phyloP scores from a whole-genome alignment of 345 rosid species.

The Syzygium aromaticum region DNA sequence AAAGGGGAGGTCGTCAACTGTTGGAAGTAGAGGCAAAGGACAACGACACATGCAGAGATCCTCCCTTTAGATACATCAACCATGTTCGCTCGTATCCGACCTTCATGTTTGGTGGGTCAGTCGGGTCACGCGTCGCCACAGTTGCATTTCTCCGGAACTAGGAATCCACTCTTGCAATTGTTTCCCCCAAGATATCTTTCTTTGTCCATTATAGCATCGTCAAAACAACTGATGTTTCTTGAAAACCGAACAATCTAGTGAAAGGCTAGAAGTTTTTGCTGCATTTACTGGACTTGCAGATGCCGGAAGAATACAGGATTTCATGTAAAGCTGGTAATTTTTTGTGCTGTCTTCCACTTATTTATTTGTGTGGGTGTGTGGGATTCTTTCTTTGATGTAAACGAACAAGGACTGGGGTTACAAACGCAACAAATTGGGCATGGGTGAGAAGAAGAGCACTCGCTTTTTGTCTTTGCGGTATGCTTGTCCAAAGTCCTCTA shows the following conservation, averaged over 20 bases:
- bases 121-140: conserved; percentile 89
- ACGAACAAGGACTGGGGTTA: background rate
- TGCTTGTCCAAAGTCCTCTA: background rate
- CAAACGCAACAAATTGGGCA: background rate
- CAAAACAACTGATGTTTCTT: background rate
- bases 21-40: conserved; percentile 27
- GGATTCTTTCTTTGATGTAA: background rate
- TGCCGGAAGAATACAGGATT: background rate
- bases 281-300: background rate
- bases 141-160: conserved; percentile 74
- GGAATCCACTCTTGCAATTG: background rate
- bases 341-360: background rate
- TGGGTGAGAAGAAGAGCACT: background rate
- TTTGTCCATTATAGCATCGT: background rate
- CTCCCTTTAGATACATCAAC: conserved; percentile 51
- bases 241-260: background rate
- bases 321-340: background rate
- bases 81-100: conserved; percentile 88
- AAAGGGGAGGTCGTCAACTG: conserved; percentile 25
- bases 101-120: conserved; percentile 77
- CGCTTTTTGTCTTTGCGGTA: background rate
- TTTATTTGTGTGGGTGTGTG: background rate
- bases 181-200: background rate
- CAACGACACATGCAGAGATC: conserved; percentile 25
- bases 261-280: background rate